Evolutionary conservation across 495 filamentous ascomycete genomes (phyloP).

Genomic region (Aspergillus olivimuriae): DNA sequence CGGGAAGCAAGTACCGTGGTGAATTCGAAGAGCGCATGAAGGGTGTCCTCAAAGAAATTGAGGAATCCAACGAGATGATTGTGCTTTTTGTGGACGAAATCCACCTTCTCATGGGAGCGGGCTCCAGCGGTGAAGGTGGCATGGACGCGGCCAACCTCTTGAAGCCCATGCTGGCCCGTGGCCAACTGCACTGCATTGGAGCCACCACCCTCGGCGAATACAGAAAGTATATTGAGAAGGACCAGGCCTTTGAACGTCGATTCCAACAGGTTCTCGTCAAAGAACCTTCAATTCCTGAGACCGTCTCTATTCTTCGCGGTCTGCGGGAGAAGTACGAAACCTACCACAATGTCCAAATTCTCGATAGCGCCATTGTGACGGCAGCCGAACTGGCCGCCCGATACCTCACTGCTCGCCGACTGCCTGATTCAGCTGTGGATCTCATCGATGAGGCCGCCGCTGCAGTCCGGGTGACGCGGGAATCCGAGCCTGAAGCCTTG

Average conservation of each 20-base stretch:
- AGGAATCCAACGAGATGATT: conserved; percentile 94
- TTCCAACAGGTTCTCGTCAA: conserved; percentile 98
- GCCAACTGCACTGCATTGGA: conserved; percentile 95
- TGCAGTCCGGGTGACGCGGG: conserved; percentile 85
- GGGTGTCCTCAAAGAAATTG: conserved; percentile 93
- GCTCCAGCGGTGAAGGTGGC: conserved; percentile 85
- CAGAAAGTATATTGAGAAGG: conserved; percentile 98
- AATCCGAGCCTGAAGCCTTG: conserved; percentile 90
- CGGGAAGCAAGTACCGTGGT: conserved; percentile 94
- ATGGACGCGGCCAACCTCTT: conserved; percentile 98
- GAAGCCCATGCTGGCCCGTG: conserved; percentile 94
- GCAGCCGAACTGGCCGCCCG: conserved; percentile 84
- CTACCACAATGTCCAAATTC: conserved; percentile 94
- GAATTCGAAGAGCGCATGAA: conserved; percentile 99
- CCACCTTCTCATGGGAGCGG: conserved; percentile 96
- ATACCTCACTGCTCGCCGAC: conserved; percentile 81
- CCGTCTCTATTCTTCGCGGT: conserved; percentile 92
- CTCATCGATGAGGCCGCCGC: conserved; percentile 94
- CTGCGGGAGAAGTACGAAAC: conserved; percentile 97
- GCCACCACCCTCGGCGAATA: conserved; percentile 94
- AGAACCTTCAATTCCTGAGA: conserved; percentile 82
- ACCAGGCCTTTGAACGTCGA: conserved; percentile 92
- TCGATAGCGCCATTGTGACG: conserved; percentile 85
- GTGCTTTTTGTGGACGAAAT: conserved; percentile 98
- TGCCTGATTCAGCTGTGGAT: conserved; percentile 95